phyloP scores from a whole-genome alignment of 106 monocot species.

The Acorus gramineus region DNA sequence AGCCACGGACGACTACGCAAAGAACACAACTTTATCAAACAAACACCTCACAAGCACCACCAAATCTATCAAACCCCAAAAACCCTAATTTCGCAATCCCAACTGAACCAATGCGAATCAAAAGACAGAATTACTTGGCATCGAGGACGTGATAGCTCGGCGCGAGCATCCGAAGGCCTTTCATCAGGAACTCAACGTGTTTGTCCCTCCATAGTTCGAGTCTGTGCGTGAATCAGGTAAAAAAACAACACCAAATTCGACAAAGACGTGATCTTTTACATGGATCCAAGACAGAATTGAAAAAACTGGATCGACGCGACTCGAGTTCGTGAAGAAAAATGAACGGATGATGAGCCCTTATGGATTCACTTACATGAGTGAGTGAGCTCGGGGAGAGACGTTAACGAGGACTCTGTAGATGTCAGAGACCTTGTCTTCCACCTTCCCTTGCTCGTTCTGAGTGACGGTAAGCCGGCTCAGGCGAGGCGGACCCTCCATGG shows the following conservation, averaged over 20 bases:
- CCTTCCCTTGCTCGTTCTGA: slow-evolving; percentile 58
- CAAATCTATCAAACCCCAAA: neutral
- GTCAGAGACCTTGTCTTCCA: slow-evolving; percentile 53
- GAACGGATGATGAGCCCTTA: too few relatives aligned
- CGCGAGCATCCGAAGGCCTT: slow-evolving; percentile 51
- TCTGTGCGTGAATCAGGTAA: slow-evolving; percentile 19
- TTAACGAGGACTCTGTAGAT: slow-evolving; percentile 52
- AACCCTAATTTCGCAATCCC: neutral
- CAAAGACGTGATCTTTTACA: neutral
- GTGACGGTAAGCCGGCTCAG: slow-evolving; percentile 34
- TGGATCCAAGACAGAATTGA: neutral
- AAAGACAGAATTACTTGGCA: slow-evolving; percentile 54
- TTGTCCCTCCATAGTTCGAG: slow-evolving; percentile 86
- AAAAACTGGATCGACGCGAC: neutral
- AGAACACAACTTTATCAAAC: neutral
- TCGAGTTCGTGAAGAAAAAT: neutral
- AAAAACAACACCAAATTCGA: slow-evolving; percentile 1
- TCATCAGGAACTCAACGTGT: slow-evolving; percentile 65
- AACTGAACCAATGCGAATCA: neutral
- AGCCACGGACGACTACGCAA: slow-evolving; percentile 82
- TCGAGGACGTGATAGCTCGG: slow-evolving; percentile 68
- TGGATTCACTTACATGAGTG: slow-evolving; percentile 36
- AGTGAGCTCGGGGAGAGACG: slow-evolving; percentile 38
- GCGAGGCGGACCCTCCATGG: neutral
- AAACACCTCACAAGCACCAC: neutral